Percentiles rank a stretch among this genome's conserved stretches.
phyloP scores from a whole-genome alignment of 306 rosid species.

The Casuarina cunninghamiana region DNA sequence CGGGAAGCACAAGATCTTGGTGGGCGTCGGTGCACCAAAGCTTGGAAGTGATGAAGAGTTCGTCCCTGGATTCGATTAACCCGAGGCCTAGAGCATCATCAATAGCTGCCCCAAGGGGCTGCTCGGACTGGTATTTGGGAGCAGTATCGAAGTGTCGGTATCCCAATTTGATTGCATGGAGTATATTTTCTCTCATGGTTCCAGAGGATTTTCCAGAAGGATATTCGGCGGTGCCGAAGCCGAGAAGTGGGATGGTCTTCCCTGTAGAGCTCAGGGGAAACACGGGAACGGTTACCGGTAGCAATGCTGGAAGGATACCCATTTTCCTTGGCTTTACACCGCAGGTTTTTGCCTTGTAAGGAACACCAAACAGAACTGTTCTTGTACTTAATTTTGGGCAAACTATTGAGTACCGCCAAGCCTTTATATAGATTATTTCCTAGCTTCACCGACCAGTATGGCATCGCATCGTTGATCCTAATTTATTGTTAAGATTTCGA shows the following conservation, averaged over 20 bases:
- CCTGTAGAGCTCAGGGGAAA: background rate
- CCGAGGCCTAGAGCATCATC: conserved; percentile 27
- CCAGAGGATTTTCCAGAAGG: background rate
- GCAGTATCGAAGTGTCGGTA: conserved; percentile 42
- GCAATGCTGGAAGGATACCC: background rate
- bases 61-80: conserved; percentile 30
- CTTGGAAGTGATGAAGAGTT: conserved; percentile 41
- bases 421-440: no score
- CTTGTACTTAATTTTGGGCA: no score
- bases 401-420: no score
- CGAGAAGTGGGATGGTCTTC: conserved; percentile 25
- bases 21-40: conserved; percentile 29
- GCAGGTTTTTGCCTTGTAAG: no score
- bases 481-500: no score
- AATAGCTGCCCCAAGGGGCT: conserved; percentile 33
- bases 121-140: conserved; percentile 24
- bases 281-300: background rate
- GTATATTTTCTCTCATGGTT: conserved; percentile 14
- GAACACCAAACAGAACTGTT: no score
- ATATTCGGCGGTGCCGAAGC: conserved; percentile 30
- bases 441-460: no score
- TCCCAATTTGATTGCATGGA: conserved; percentile 38
- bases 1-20: conserved; percentile 28
- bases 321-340: background rate
- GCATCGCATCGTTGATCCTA: no score